A percentile compares a stretch with the other conserved stretches of the same genome.
These are phyloP conservation scores for Royoungia palumana DNA, from an alignment of 768 basidiomycete species.

Conservation along the genomic window DNA sequence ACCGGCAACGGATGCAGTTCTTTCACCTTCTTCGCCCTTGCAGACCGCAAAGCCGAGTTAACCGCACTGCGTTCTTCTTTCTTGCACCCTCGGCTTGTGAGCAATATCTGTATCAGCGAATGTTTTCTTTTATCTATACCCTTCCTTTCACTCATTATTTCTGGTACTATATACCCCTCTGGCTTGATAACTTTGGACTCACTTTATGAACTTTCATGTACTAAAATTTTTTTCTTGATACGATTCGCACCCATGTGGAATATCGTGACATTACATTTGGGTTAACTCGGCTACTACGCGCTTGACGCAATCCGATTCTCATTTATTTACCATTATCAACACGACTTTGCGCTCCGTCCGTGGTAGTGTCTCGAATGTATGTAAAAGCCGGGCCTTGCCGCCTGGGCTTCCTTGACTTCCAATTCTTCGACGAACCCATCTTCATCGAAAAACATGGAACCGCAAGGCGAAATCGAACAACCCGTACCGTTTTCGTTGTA, in stretches of 20 bases:
- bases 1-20: conserved; percentile 12
- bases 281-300: too few relatives aligned
- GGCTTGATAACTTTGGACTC: conserved; percentile 5
- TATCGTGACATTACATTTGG: too few relatives aligned
- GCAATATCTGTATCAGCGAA: conserved; percentile 12
- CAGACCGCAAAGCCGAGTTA: conserved; percentile 27
- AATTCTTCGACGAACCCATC: background rate
- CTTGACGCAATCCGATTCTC: too few relatives aligned
- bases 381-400: too few relatives aligned
- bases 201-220: background rate
- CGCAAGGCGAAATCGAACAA: conserved; percentile 7
- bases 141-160: conserved; percentile 10
- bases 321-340: background rate
- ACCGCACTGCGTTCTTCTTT: background rate
- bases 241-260: too few relatives aligned
- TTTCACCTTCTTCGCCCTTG: conserved; percentile 19
- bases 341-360: background rate
- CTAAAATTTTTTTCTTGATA: too few relatives aligned
- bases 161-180: conserved; percentile 23
- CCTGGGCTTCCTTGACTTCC: too few relatives aligned
- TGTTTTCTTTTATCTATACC: conserved; percentile 28
- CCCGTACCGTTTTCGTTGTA: conserved; percentile 44
- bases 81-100: background rate
- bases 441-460: conserved; percentile 9
- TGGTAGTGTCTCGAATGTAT: too few relatives aligned